These are phyloP conservation scores for Wickerhamiella sergipiensis DNA, from an alignment of 805 yeast species.

Conservation along the genomic window DNA sequence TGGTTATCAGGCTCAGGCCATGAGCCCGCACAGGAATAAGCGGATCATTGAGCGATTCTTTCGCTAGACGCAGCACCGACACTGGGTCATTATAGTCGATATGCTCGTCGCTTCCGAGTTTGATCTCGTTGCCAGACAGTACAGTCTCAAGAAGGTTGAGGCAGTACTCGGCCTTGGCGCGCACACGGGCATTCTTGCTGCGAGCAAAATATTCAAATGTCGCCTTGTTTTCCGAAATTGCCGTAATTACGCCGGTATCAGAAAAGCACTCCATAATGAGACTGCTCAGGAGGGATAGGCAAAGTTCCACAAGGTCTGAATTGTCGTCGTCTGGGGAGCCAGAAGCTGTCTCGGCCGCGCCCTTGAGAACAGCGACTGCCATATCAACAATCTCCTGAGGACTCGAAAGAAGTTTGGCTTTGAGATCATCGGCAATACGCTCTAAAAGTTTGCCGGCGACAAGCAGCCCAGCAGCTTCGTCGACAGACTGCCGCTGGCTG, in stretches of 20 bases:
- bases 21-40: constrained; percentile 76
- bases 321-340: constrained; percentile 21
- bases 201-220: neutral
- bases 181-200: constrained; percentile 1
- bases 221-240: constrained; percentile 9
- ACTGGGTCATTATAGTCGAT: constrained; percentile 7
- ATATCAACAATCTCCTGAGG: constrained; percentile 45
- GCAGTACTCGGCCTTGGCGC: constrained; percentile 14
- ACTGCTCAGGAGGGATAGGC: constrained; percentile 22
- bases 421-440: constrained; percentile 41
- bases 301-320: constrained; percentile 23
- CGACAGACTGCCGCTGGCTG: neutral
- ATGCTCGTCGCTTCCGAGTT: constrained; percentile 12
- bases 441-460: constrained; percentile 55
- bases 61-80: constrained; percentile 40
- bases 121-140: constrained; percentile 1
- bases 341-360: constrained; percentile 23
- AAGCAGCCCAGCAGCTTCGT: neutral
- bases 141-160: constrained; percentile 11
- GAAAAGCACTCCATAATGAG: constrained; percentile 19
- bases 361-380: constrained; percentile 30
- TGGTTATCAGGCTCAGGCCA: constrained; percentile 55
- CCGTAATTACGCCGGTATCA: constrained; percentile 6
- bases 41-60: constrained; percentile 58
- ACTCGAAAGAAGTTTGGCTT: constrained; percentile 39